Evolutionary conservation across 306 rosid genomes (phyloP), one percentile per base, ranked within the genome.

Genomic region (Hylodesmum podocarpum): DNA sequence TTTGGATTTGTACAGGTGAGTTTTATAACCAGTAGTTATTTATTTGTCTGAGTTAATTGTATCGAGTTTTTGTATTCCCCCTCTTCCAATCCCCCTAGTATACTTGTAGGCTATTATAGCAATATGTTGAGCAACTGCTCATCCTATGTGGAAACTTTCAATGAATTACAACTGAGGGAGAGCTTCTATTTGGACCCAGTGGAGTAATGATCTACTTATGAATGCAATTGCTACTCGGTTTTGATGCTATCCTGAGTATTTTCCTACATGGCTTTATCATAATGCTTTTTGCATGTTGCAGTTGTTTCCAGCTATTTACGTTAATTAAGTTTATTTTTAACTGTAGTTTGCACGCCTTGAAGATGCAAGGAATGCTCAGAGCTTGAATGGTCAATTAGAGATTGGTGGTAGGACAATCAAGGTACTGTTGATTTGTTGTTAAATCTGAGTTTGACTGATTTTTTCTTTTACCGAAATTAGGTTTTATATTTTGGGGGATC

Each of bases 1-100:
- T 95, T 90, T 84, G 97, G 97, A 76, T 95, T 95, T 85, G 93
- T 95, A 53, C 99, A 95, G 97, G 99, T 92, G 72, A 57, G 81
- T 74, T 72, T 61, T 47, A 54, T 63, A 34, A 13, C 28, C 49
- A 22, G 25, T 67, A 13, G n/a, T 66, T 75, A 73, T 16, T 69
- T 49, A 7, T 78, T 51, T 24, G 66, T 28, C 21, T 39, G 47
- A 34, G 74, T 57, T 83, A 73, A 8, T 21, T 28, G 13, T 54
- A 25, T 62, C 6, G 14, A 18, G 19, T 22, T 25, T 18, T 54
- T 39, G 15, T 34, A 63, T 36, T 15, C 10, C 4, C 18, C 2
- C 21, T 49, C 8, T 4, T 43, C 13, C 37, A 36, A 7, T 33
- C n/a, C n/a, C n/a, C n/a, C n/a, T n/a, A n/a, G n/a, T 7, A 13